Conservation (phyloP, 371 early-diverging fungal genomes). For the Mortierella sp. region DNA sequence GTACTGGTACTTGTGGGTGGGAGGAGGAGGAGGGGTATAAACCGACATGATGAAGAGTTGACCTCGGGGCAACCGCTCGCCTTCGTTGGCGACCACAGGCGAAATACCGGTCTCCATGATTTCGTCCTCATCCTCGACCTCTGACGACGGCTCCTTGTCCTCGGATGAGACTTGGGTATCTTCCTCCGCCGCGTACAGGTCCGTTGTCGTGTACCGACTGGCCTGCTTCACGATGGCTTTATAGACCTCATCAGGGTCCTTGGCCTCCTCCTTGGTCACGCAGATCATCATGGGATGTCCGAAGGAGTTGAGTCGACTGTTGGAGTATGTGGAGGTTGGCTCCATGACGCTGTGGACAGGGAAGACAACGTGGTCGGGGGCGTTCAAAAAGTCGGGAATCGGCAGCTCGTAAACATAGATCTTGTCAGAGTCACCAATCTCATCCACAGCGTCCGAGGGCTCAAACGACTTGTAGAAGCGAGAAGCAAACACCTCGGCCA, state of each 20-base stretch:
- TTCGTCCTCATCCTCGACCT: conserved; percentile 29
- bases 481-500: conserved; percentile 71
- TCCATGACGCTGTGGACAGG: conserved; percentile 37
- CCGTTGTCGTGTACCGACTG: conserved; percentile 54
- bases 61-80: conserved; percentile 17
- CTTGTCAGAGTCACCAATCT: conserved; percentile 70
- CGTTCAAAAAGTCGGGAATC: conserved; percentile 39
- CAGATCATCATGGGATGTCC: conserved; percentile 59
- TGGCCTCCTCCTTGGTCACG: conserved; percentile 51
- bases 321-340: not conserved
- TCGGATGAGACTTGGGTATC: not conserved
- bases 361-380: conserved; percentile 52
- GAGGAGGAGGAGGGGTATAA: conserved; percentile 20
- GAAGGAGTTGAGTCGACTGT: conserved; percentile 5
- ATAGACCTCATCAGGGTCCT: conserved; percentile 45
- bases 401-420: conserved; percentile 80
- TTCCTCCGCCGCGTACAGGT: conserved; percentile 21
- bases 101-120: conserved; percentile 22
- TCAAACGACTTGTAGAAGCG: conserved; percentile 77
- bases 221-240: conserved; percentile 48
- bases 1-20: conserved; percentile 9
- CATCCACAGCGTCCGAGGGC: conserved; percentile 72
- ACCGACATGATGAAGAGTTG: conserved; percentile 30
- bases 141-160: not conserved
- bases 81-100: not conserved